These are phyloP conservation scores for Crucihimalaya himalaica DNA, from an alignment of 345 rosid genomes.

Conservation along the genomic window DNA sequence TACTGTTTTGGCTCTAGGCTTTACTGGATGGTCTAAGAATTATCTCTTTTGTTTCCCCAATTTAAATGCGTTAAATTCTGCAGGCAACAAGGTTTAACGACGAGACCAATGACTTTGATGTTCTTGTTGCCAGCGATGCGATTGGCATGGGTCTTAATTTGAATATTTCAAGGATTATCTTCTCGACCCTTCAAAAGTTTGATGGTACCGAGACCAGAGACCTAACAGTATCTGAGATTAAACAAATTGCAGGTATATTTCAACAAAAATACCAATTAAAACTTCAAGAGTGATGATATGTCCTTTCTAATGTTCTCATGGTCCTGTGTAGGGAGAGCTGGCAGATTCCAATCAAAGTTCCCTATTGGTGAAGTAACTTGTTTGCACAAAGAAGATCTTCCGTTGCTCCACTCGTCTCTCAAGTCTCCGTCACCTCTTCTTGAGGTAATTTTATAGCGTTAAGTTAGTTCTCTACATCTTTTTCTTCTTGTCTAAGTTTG, in stretches of 20 bases:
- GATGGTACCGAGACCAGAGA: conserved; percentile 72
- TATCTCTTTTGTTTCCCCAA: background rate
- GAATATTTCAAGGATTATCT: conserved; percentile 86
- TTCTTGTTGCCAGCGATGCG: conserved; percentile 98
- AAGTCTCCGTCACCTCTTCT: conserved; percentile 67
- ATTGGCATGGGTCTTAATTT: conserved; percentile 97
- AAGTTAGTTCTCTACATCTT: conserved; percentile 12
- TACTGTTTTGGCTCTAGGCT: conserved; percentile 16
- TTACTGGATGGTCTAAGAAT: conserved; percentile 15
- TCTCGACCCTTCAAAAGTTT: conserved; percentile 72
- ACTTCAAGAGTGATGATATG: background rate
- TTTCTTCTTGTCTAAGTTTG: conserved; percentile 33
- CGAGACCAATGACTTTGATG: conserved; percentile 76
- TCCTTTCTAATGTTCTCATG: conserved; percentile 17
- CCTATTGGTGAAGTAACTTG: conserved; percentile 96
- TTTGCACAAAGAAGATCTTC: conserved; percentile 59
- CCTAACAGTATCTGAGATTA: conserved; percentile 80
- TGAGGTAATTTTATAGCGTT: conserved; percentile 53
- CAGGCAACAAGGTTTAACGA: conserved; percentile 95
- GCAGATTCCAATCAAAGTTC: conserved; percentile 83
- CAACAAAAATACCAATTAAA: background rate
- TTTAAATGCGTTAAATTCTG: conserved; percentile 45
- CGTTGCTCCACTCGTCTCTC: conserved; percentile 75
- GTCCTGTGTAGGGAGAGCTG: conserved; percentile 73
- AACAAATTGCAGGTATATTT: conserved; percentile 85